Evolutionary conservation across 2,329 filamentous ascomycete species (phyloP).

Genomic region (Aschersonia sp.): DNA sequence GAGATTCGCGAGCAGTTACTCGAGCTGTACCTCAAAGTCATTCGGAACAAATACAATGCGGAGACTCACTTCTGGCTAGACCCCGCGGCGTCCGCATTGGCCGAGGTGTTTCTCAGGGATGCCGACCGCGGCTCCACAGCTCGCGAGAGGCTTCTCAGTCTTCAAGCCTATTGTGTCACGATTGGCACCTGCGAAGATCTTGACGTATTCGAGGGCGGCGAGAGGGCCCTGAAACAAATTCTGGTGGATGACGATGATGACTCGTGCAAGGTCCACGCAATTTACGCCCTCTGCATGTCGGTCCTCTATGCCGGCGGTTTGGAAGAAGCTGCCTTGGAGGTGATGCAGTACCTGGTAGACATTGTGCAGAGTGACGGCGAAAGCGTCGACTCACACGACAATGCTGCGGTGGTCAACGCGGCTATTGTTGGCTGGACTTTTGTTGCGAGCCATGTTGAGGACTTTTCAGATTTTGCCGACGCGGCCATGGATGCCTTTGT

Average conservation of each 20-base stretch:
- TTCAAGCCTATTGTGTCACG: slow-evolving; percentile 59
- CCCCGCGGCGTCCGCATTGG: slow-evolving; percentile 40
- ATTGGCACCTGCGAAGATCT: slow-evolving; percentile 51
- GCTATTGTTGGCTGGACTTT: slow-evolving; percentile 70
- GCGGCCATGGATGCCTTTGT: slow-evolving; percentile 66
- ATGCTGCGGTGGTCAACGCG: slow-evolving; percentile 54
- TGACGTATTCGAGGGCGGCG: slow-evolving; percentile 15
- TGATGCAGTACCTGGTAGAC: slow-evolving; percentile 62
- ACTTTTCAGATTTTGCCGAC: slow-evolving; percentile 57
- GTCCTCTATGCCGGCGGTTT: slow-evolving; percentile 64
- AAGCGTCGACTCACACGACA: slow-evolving; percentile 56
- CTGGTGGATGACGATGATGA: slow-evolving; percentile 43
- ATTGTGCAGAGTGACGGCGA: slow-evolving; percentile 70
- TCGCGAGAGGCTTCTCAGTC: slow-evolving; percentile 53
- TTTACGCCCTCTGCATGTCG: slow-evolving; percentile 60
- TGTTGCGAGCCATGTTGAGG: slow-evolving; percentile 62
- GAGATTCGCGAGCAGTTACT: slow-evolving; percentile 46
- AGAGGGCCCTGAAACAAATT: slow-evolving; percentile 18
- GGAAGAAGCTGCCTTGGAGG: slow-evolving; percentile 50
- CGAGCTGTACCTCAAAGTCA: slow-evolving; percentile 25
- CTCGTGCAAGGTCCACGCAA: slow-evolving; percentile 50
- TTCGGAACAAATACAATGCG: slow-evolving; percentile 31
- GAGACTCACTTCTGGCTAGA: slow-evolving; percentile 30
- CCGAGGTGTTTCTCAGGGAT: slow-evolving; percentile 54
- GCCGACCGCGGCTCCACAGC: slow-evolving; percentile 54